Evolutionary conservation across 179 eudicot genomes (phyloP).

Genomic region (Patellifolia procumbens): DNA sequence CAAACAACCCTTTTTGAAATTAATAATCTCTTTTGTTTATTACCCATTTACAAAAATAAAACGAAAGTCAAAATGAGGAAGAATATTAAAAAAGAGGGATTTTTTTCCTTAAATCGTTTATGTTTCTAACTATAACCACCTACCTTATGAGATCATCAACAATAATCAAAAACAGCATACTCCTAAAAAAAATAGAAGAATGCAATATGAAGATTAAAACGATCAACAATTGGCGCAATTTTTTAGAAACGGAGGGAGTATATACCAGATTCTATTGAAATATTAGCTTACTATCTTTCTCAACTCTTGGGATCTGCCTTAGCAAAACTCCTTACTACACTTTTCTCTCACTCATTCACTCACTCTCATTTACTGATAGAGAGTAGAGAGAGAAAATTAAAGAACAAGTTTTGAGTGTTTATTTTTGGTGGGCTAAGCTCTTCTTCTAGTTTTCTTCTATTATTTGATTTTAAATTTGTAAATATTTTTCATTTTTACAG

Average conservation of each 20-base stretch:
- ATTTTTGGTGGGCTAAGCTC: slow-evolving; percentile 23
- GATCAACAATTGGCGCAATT: too few species aligned
- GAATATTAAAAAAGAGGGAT: neutral
- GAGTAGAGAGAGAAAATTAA: slow-evolving; percentile 17
- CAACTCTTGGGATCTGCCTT: neutral
- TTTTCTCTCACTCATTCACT: slow-evolving; percentile 15
- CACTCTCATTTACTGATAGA: slow-evolving; percentile 21
- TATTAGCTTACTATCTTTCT: neutral
- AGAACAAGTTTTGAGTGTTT: neutral
- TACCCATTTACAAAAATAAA: neutral
- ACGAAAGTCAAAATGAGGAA: neutral
- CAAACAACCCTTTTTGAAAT: slow-evolving; percentile 16
- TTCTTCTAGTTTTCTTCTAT: neutral
- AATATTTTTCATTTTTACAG: neutral
- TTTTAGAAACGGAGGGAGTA: too few species aligned
- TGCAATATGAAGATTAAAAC: neutral
- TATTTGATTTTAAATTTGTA: neutral
- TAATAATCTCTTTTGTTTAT: slow-evolving; percentile 8
- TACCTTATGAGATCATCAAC: neutral
- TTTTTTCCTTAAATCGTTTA: neutral
- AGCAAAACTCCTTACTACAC: neutral
- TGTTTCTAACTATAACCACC: neutral
- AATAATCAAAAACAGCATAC: slow-evolving; percentile 1
- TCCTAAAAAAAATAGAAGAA: neutral
- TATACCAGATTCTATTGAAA: neutral